Conservation (phyloP, 352 stramenopile genomes). For the Phytophthora vignae region DNA sequence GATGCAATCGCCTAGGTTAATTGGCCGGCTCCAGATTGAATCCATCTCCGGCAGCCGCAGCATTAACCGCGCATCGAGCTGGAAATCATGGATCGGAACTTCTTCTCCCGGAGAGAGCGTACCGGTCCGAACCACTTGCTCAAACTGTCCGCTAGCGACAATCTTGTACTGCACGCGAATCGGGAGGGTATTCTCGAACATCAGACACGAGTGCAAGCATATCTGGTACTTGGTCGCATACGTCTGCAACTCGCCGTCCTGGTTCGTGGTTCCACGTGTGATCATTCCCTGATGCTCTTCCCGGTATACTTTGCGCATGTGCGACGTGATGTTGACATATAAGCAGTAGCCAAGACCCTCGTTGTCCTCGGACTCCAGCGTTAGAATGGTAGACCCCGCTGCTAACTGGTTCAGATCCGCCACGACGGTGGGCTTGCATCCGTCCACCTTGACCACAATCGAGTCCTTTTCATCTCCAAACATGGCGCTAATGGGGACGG, state of each 20-base stretch:
- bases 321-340: slow-evolving; percentile 83
- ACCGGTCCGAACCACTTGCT: slow-evolving; percentile 58
- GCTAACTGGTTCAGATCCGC: slow-evolving; percentile 70
- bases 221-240: slow-evolving; percentile 92
- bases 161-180: slow-evolving; percentile 89
- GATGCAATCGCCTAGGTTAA: slow-evolving; percentile 84
- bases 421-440: slow-evolving; percentile 86
- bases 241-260: slow-evolving; percentile 68
- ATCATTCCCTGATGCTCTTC: slow-evolving; percentile 86
- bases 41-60: slow-evolving; percentile 88
- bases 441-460: slow-evolving; percentile 86
- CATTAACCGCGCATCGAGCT: slow-evolving; percentile 74
- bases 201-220: slow-evolving; percentile 79
- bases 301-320: slow-evolving; percentile 89
- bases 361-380: slow-evolving; percentile 70
- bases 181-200: slow-evolving; percentile 90
- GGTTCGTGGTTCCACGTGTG: slow-evolving; percentile 58
- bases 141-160: slow-evolving; percentile 35
- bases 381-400: slow-evolving; percentile 73
- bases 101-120: slow-evolving; percentile 87
- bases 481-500: slow-evolving; percentile 80
- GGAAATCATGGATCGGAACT: slow-evolving; percentile 84
- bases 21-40: slow-evolving; percentile 78
- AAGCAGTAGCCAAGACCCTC: slow-evolving; percentile 78
- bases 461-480: slow-evolving; percentile 84